A percentile compares a stretch with the other conserved stretches of the same genome.
Evolutionary conservation across 139 green algal species (phyloP).

Genomic region (Chlamydomonas incerta): DNA sequence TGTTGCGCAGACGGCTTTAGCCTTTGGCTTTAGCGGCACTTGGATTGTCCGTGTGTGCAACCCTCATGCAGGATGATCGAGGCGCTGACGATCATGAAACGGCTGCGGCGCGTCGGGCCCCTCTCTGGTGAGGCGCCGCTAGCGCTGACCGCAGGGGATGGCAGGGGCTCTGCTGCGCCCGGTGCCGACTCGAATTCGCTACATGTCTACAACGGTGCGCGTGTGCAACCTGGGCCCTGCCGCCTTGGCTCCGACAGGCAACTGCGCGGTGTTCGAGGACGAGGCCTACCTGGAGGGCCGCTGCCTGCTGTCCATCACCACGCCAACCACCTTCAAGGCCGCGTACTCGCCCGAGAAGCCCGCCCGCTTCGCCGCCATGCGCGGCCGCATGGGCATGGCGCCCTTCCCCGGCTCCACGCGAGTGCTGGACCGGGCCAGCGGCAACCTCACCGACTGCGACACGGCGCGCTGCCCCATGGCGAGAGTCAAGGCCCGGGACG

Average conservation of each 20-base stretch:
- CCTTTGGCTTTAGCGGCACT: no score
- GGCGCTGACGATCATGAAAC: not conserved
- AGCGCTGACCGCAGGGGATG: no score
- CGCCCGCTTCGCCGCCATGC: not conserved
- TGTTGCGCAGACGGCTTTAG: no score
- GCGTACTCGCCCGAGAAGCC: not conserved
- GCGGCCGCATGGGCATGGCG: conserved; percentile 26
- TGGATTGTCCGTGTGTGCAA: no score
- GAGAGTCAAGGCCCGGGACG: not conserved
- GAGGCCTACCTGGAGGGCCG: conserved; percentile 13
- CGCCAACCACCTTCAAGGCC: conserved; percentile 20
- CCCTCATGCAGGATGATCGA: not conserved
- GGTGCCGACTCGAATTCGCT: no score
- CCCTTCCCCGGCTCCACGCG: conserved; percentile 25
- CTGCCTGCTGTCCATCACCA: conserved; percentile 31
- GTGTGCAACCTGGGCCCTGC: no score
- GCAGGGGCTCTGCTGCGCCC: no score
- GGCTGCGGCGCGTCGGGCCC: not conserved
- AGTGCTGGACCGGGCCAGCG: conserved; percentile 10
- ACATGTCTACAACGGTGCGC: no score
- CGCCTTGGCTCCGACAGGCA: not conserved
- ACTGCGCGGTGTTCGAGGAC: conserved; percentile 33
- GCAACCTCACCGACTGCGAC: not conserved
- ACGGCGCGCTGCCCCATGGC: not conserved
- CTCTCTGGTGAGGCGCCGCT: no score